Base-by-base conservation (phyloP, 2,329 filamentous ascomycete genomes). In the Penicillium sp. region DNA sequence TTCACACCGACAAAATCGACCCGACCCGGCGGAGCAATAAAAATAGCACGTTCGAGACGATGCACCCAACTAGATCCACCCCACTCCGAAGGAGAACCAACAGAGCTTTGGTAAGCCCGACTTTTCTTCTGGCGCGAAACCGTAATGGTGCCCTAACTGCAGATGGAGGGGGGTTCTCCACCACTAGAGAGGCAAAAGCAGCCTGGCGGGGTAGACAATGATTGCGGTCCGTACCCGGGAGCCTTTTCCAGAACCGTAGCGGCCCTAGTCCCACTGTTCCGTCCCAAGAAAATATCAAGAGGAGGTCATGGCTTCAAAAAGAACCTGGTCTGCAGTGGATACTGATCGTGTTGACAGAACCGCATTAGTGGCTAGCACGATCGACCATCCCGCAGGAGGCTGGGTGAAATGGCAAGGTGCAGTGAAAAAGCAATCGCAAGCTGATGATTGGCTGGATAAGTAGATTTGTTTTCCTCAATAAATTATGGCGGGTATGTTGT, bases 341-440 rank as follows among this genome's bases (percentile, higher is more conserved):
- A 47, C 34, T 59, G 52, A 58, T 65, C 56, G 53, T 55, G 57
- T 61, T 31, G 57, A 60, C 43, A 38, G 55, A 59, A 61, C 46
- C 44, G 50, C 65, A 60, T 62, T 62, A 62, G 63, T 62, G 61
- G 61, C 58, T 63, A 43, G 40, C 11, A 50, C 52, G 64, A 68
- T 68, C 66, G 61, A 51, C 68, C 63, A 62, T 61, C 61, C 54
- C 66, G 68, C 67, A 71, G 67, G 57, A 68, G 59, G 64, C 69
- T 70, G 64, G 66, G 55, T 54, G 55, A 60, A 55, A 69, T 66
- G 63, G 62, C 59, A 65, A 65, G 62, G 39, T 50, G 60, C 55
- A 65, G 53, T 45, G 33, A 61, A 65, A 64, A 66, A 61, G 61
- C 47, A 55, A 50, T 58, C 58, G 50, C 15, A 3, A 9, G 10